phyloP scores from a whole-genome alignment of 1,139 yeast species.

The Pichia sp. region DNA sequence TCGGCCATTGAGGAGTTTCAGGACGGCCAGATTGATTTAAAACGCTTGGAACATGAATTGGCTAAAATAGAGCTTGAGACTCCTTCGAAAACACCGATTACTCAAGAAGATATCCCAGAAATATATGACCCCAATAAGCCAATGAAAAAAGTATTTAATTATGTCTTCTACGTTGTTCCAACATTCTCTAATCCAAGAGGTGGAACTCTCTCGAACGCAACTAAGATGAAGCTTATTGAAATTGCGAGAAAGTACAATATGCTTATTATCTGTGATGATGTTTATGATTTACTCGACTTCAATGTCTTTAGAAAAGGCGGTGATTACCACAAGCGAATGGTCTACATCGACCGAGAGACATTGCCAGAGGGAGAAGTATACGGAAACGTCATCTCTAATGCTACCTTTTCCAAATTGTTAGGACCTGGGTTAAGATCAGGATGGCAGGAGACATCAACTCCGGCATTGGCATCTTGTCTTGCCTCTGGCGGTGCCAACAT shows the following conservation, averaged over 20 bases:
- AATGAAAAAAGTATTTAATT: slow-evolving; percentile 51
- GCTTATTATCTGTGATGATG: slow-evolving; percentile 76
- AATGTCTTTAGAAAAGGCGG: slow-evolving; percentile 12
- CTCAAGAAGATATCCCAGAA: slow-evolving; percentile 14
- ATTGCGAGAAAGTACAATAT: slow-evolving; percentile 75
- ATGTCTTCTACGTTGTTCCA: slow-evolving; percentile 75
- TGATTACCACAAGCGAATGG: slow-evolving; percentile 30
- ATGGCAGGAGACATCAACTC: slow-evolving; percentile 72
- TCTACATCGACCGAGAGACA: slow-evolving; percentile 29
- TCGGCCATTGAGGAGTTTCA: slow-evolving; percentile 58
- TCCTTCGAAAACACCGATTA: slow-evolving; percentile 24
- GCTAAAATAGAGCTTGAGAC: slow-evolving; percentile 31
- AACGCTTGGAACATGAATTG: slow-evolving; percentile 41
- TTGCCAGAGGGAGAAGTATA: slow-evolving; percentile 30
- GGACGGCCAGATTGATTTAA: slow-evolving; percentile 52
- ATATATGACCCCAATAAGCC: slow-evolving; percentile 38
- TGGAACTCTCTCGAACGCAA: slow-evolving; percentile 46
- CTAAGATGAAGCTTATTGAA: slow-evolving; percentile 49
- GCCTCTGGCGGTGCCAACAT: slow-evolving; percentile 75
- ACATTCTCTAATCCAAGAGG: slow-evolving; percentile 87
- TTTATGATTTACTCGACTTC: slow-evolving; percentile 69
- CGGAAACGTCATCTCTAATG: slow-evolving; percentile 76
- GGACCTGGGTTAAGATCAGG: slow-evolving; percentile 91
- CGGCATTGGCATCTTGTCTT: slow-evolving; percentile 50
- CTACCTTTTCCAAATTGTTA: slow-evolving; percentile 71